Evolutionary conservation across 805 yeast genomes (phyloP).

Genomic region (Candida loeiensis): DNA sequence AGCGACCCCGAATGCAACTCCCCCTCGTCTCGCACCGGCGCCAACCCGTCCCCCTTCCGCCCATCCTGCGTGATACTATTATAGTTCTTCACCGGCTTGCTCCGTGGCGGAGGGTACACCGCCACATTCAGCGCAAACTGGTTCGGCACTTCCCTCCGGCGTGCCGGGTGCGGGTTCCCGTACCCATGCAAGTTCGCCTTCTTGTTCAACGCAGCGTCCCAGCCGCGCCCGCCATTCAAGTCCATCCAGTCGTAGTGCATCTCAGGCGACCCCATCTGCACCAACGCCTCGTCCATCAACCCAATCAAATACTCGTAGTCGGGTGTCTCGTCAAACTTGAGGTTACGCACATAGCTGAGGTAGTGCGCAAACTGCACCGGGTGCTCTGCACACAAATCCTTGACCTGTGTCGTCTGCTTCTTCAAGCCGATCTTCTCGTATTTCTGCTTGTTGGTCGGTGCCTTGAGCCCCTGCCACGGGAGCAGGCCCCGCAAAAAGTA

Average conservation of each 20-base stretch:
- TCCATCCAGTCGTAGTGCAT: constrained; percentile 95
- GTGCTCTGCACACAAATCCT: constrained; percentile 80
- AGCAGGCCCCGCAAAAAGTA: constrained; percentile 90
- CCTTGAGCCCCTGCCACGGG: constrained; percentile 99
- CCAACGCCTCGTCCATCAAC: constrained; percentile 73
- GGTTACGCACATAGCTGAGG: constrained; percentile 79
- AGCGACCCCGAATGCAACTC: constrained; percentile 40
- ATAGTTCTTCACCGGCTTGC: constrained; percentile 10
- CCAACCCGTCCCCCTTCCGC: constrained; percentile 27
- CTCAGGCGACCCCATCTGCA: constrained; percentile 69
- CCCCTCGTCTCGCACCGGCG: constrained; percentile 33
- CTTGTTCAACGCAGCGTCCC: constrained; percentile 87
- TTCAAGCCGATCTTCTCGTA: constrained; percentile 97
- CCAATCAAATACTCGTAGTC: constrained; percentile 84
- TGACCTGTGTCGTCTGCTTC: constrained; percentile 83
- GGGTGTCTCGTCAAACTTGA: constrained; percentile 91
- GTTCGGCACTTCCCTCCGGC: constrained; percentile 24
- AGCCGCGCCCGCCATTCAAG: constrained; percentile 90
- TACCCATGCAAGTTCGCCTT: constrained; percentile 94
- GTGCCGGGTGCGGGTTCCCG: constrained; percentile 86
- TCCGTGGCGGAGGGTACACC: constrained; percentile 4
- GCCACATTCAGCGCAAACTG: constrained; percentile 10
- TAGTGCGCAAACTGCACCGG: constrained; percentile 94
- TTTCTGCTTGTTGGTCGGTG: constrained; percentile 96
- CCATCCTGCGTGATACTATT: constrained; percentile 20